Evolutionary conservation across 306 rosid species (phyloP).

Genomic region (Lablab purpureus): DNA sequence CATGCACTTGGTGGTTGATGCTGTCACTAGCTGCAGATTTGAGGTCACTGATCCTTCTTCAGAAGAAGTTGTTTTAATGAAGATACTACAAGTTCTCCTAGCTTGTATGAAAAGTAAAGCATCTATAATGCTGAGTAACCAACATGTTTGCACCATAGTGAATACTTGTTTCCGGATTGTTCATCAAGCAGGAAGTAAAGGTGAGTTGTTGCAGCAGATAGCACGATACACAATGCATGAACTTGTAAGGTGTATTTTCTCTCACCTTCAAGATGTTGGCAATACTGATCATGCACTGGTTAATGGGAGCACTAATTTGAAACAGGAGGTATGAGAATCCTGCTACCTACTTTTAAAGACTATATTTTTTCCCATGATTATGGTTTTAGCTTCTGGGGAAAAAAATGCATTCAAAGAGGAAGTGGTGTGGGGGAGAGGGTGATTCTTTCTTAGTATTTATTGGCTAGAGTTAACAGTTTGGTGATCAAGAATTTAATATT

Average conservation of each 20-base stretch:
- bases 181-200: conserved; percentile 93
- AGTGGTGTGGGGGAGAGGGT: background rate
- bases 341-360: conserved; percentile 31
- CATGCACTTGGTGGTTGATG: conserved; percentile 95
- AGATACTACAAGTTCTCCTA: conserved; percentile 94
- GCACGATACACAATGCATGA: conserved; percentile 96
- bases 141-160: conserved; percentile 95
- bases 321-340: conserved; percentile 63
- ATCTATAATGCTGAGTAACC: conserved; percentile 90
- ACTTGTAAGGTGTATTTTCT: conserved; percentile 89
- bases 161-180: conserved; percentile 96
- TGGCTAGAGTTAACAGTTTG: conserved; percentile 39
- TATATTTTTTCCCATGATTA: conserved; percentile 29
- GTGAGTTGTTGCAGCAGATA: conserved; percentile 91
- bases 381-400: conserved; percentile 32
- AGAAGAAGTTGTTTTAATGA: conserved; percentile 92
- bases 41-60: conserved; percentile 95
- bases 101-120: conserved; percentile 99
- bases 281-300: conserved; percentile 69
- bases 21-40: conserved; percentile 96
- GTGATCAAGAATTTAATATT: conserved; percentile 36
- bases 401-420: conserved; percentile 34
- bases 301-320: conserved; percentile 65
- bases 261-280: conserved; percentile 90
- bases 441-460: conserved; percentile 13